phyloP scores from a whole-genome alignment of 1,284 basidiomycete species.

The Ceratobasidium theobromae region DNA sequence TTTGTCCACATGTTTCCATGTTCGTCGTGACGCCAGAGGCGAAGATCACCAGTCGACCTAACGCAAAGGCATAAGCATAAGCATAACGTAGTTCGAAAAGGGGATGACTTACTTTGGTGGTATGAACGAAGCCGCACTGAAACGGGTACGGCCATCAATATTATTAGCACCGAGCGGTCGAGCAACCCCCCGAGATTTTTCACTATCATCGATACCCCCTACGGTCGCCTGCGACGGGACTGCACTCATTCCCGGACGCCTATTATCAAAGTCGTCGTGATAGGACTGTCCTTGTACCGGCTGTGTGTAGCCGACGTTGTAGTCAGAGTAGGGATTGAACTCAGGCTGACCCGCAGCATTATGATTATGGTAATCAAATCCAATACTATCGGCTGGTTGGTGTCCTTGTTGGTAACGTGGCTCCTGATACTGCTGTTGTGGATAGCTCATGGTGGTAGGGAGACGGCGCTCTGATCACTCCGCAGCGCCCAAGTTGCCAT shows the following conservation, averaged over 20 bases:
- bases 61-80: not conserved
- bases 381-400: slow-evolving; percentile 24
- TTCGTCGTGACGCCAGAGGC: slow-evolving; percentile 36
- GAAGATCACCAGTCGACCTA: slow-evolving; percentile 36
- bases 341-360: slow-evolving; percentile 3
- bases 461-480: slow-evolving; percentile 11
- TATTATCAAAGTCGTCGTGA: slow-evolving; percentile 22
- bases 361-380: slow-evolving; percentile 15
- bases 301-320: slow-evolving; percentile 15
- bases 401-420: slow-evolving; percentile 23
- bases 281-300: slow-evolving; percentile 4
- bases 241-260: slow-evolving; percentile 15
- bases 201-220: not conserved
- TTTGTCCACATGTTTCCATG: slow-evolving; percentile 37
- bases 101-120: slow-evolving; percentile 13
- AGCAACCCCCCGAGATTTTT: slow-evolving; percentile 1
- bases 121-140: slow-evolving; percentile 11
- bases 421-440: slow-evolving; percentile 18
- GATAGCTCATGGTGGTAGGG: slow-evolving; percentile 28
- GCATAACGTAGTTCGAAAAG: not conserved
- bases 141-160: not conserved
- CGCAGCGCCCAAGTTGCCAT: slow-evolving; percentile 20
- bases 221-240: slow-evolving; percentile 23
- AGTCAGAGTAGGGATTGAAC: slow-evolving; percentile 27
- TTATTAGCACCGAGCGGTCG: not conserved